Evolutionary conservation across 2,329 filamentous ascomycete genomes (phyloP), one percentile per base, ranked within the genome.

Genomic region (Aspergillus sp.): DNA sequence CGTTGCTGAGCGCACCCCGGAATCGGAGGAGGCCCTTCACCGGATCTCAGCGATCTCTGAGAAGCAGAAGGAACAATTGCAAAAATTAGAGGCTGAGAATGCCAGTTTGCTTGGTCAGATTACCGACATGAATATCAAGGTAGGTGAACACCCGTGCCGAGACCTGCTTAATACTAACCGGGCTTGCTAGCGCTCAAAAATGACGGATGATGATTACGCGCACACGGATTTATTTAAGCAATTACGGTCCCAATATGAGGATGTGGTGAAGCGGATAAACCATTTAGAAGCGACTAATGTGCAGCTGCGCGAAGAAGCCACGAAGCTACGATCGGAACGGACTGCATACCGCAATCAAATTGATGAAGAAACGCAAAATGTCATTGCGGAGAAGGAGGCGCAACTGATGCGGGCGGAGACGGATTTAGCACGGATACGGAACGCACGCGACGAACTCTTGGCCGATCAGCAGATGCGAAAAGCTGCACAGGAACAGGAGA

Each of bases 211-310:
- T 57, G 94, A 99, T 63, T 97, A 95, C 67, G 86, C 91, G 38
- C 86, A 90, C 52, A 96, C 91, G 4, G 91, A 96, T 63, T 81
- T 96, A 3, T 99, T 96, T 80, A 97, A 96, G 73, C 85, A 89
- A 56, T 82, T 96, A 65, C 95, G 92, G 73, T 82, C 82, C 20
- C 90, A 96, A 64, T 89, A 95, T 63, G 94, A 97, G 65, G 93
- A 97, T 62, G 83, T 95, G 8, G 90, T 96, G 61, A 93, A 90
- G 70, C 86, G 90, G 35, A 86, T 96, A 65, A 99, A 99, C 69
- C 86, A 93, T 62, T 75, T 97, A 13, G 93, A 97, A 71, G 90
- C 90, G 3, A 88, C 86, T 11, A 96, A 96, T 69, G 86, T 88
- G 54, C 86, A 91, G 60, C 72, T 97, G 26, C 85, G 88, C 33